Evolutionary conservation across 495 filamentous ascomycete genomes (phyloP), one percentile per base, ranked within the genome.

Genomic region (Neurospora sp.): DNA sequence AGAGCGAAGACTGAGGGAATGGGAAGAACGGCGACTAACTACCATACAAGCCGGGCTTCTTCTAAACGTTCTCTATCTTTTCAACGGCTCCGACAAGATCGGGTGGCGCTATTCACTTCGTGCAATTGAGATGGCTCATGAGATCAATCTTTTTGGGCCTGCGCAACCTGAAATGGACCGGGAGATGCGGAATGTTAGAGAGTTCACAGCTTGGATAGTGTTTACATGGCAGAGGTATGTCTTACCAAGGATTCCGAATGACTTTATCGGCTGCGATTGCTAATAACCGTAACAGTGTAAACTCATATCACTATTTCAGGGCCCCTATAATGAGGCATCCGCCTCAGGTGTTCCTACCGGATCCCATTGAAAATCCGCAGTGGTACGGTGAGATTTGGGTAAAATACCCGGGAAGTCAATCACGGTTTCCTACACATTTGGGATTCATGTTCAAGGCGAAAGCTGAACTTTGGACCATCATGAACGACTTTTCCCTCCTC

Each of bases 361-460:
- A 82, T 54, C 81, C 81, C 1, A 9, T 48, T 7, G n/a, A 72
- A 18, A 71, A 81, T 41, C 75, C 79, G 0, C 14, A 78, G 16
- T 84, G 76, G 74, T 84, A 82, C 70, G 80, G 82, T n/a, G 82
- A 83, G 75, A 77, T 77, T 10, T 82, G 79, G 79, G 72, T 84
- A 20, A 77, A 70, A 16, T 84, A 83, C 69, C 82, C 83, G 18
- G 37, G 75, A 38, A 75, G 74, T 48, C 74, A 76, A 27, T 72
- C 73, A 8, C 62, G 75, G 10, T 72, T 77, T 20, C 77, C 82
- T 1, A 75, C 74, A 0, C 69, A 78, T 48, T 76, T 82, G 71
- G 80, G 78, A 7, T 69, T 70, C 44, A 39, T 77, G 2, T 76
- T 80, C 70, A 80, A 81, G 71, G 75, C 82, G 10, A 82, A 81